Evolutionary conservation across 2,329 filamentous ascomycete species (phyloP).

Genomic region (Colletotrichum chlorophyti): DNA sequence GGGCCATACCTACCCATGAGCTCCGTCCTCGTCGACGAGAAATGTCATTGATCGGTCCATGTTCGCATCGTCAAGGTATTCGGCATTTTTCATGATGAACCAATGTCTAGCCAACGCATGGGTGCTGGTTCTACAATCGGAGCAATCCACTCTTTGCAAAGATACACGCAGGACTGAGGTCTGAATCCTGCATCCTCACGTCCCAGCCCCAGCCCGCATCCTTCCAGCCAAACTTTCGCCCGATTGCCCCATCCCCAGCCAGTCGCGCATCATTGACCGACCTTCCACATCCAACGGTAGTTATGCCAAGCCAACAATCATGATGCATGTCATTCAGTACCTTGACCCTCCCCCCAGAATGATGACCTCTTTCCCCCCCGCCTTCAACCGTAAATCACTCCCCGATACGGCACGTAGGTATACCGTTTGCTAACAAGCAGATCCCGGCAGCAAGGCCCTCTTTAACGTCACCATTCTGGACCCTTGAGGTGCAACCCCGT

Average conservation of each 20-base stretch:
- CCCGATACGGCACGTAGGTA: slow-evolving; percentile 7
- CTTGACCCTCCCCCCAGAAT: background rate
- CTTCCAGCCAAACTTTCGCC: slow-evolving; percentile 7
- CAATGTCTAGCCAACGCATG: no score
- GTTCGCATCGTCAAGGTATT: no score
- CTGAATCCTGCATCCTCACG: slow-evolving; percentile 28
- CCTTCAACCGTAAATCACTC: background rate
- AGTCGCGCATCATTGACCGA: slow-evolving; percentile 1
- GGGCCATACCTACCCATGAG: background rate
- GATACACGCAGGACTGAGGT: no score
- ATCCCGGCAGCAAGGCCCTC: slow-evolving; percentile 5
- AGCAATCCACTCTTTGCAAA: no score
- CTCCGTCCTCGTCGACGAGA: slow-evolving; percentile 1
- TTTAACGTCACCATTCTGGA: no score
- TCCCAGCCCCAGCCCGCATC: slow-evolving; percentile 18
- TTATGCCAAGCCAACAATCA: background rate
- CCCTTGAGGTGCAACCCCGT: background rate
- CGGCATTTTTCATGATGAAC: no score
- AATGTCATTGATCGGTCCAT: no score
- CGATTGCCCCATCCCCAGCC: background rate
- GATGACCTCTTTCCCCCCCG: background rate
- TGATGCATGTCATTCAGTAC: background rate
- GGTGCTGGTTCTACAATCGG: background rate
- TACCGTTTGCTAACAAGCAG: slow-evolving; percentile 7
- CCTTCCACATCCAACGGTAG: background rate